Evolutionary conservation across 2,329 filamentous ascomycete species (phyloP).

Genomic region (Botrytis tulipae): DNA sequence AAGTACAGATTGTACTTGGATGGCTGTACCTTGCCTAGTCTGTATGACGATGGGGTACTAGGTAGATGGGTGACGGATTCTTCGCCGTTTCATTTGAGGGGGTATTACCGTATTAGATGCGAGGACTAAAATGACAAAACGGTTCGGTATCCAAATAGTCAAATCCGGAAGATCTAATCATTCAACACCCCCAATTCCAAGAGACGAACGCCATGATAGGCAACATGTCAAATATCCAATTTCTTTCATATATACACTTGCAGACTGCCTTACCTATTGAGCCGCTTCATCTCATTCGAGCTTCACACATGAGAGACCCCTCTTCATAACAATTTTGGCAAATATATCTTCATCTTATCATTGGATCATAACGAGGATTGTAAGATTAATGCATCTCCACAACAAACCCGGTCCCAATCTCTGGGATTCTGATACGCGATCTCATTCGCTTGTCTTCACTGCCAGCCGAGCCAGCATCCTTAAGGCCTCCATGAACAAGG

Average conservation of each 20-base stretch:
- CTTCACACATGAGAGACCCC: not conserved
- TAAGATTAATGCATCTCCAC: constrained; percentile 18
- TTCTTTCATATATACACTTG: not conserved
- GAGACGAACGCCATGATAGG: not conserved
- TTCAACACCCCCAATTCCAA: not conserved
- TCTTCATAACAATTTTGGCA: constrained; percentile 4
- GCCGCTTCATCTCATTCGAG: not conserved
- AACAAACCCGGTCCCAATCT: not conserved
- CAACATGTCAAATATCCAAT: not conserved
- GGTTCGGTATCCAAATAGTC: not conserved
- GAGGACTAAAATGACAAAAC: not conserved
- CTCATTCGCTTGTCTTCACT: constrained; percentile 9
- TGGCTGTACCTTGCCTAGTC: not conserved
- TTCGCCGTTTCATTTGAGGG: not conserved
- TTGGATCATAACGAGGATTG: not conserved
- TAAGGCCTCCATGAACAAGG: not conserved
- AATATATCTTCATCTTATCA: constrained; percentile 15
- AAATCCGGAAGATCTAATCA: not conserved
- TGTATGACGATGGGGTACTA: not conserved
- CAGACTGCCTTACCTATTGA: not conserved
- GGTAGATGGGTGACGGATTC: not conserved
- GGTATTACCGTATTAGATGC: not conserved
- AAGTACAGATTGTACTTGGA: not conserved
- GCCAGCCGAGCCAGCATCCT: constrained; percentile 4
- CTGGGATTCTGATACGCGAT: constrained; percentile 6